Percentiles rank a stretch among this genome's conserved stretches.
These are phyloP conservation scores for Emiliania huxleyi DNA, from an alignment of 78 protist species.

Conservation along the genomic window DNA sequence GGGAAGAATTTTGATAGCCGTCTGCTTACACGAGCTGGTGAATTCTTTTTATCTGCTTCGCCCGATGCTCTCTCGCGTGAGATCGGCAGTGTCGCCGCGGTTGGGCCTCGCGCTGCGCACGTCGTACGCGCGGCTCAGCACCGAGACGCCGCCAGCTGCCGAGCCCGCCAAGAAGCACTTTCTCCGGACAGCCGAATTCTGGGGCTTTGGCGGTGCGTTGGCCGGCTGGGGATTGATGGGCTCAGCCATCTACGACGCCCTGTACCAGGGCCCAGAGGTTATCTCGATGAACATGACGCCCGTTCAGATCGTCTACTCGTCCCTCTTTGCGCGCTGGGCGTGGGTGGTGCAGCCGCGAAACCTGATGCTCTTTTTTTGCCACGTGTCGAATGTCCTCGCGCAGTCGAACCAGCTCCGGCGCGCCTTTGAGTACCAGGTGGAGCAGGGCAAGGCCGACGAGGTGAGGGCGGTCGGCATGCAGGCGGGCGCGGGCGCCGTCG, in stretches of 20 bases:
- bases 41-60: too few species aligned
- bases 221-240: neutral
- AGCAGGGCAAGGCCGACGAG: neutral
- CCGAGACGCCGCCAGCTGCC: too few species aligned
- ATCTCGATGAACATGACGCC: neutral
- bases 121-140: too few species aligned
- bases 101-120: too few species aligned
- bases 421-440: neutral
- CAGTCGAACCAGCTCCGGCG: conserved; percentile 30
- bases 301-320: neutral
- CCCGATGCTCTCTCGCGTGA: too few species aligned
- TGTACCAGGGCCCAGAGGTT: neutral
- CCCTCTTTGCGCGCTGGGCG: conserved; percentile 25
- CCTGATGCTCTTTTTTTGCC: neutral
- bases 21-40: too few species aligned
- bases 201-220: neutral
- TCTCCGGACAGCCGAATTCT: neutral
- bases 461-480: neutral
- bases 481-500: conserved; percentile 7
- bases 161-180: neutral
- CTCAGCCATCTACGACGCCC: neutral
- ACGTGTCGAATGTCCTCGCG: neutral
- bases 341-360: conserved; percentile 20
- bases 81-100: too few species aligned
- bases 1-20: too few species aligned